Conservation (phyloP, 129 eudicot genomes). For the Ambrosia trifida region DNA sequence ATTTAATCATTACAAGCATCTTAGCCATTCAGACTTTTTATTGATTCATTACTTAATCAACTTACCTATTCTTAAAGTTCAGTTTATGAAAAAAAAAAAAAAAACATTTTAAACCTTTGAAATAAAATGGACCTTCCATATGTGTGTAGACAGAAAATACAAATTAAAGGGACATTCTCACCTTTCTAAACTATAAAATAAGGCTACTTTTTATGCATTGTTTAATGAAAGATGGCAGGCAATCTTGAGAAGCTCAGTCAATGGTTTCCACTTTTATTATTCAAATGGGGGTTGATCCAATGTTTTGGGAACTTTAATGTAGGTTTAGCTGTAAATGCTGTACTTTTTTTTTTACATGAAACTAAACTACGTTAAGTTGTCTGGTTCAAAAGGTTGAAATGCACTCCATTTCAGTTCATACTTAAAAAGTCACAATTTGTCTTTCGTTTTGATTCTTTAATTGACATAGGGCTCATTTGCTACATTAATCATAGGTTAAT, state of each 20-base stretch:
- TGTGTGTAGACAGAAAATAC: constrained; percentile 11
- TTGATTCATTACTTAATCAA: no score
- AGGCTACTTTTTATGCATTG: constrained; percentile 27
- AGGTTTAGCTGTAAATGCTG: constrained; percentile 22
- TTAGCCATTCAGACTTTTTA: no score
- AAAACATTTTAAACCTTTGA: no score
- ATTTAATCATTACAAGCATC: no score
- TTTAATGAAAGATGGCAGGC: constrained; percentile 32
- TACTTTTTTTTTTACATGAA: constrained; percentile 26
- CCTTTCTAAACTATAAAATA: constrained; percentile 15
- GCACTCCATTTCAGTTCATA: no score
- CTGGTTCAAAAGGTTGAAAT: not conserved
- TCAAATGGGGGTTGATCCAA: constrained; percentile 44
- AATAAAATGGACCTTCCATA: not conserved
- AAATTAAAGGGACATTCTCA: constrained; percentile 30
- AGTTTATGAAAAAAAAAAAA: no score
- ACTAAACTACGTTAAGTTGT: constrained; percentile 25
- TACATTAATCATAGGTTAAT: no score
- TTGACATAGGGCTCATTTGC: not conserved
- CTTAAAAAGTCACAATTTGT: not conserved
- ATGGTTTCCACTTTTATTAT: constrained; percentile 27
- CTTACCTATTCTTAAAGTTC: no score
- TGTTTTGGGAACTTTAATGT: constrained; percentile 42
- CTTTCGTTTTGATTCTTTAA: not conserved
- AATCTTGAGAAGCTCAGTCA: constrained; percentile 39